phyloP scores from a whole-genome alignment of 2,329 filamentous ascomycete species.

The Samsoniella hepiali region DNA sequence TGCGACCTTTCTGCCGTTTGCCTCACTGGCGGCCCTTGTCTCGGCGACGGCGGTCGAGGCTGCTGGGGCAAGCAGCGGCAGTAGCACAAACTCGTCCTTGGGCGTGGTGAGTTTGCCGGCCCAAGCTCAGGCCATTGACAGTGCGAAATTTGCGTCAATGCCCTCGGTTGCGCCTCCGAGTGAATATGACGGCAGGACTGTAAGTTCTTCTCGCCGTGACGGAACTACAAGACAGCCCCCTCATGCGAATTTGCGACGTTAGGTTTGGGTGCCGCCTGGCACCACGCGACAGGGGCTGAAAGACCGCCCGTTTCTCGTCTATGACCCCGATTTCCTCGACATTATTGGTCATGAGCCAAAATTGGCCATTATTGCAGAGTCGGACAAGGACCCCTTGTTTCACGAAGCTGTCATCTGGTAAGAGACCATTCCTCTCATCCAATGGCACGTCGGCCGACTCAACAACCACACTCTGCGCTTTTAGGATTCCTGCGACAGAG shows the following conservation, averaged over 20 bases:
- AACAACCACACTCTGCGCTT: too few relatives aligned
- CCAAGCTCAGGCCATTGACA: not conserved
- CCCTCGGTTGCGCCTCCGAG: conserved; percentile 23
- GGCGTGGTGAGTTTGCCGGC: not conserved
- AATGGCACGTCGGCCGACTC: too few relatives aligned
- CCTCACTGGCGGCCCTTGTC: conserved; percentile 6
- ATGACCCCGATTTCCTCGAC: conserved; percentile 48
- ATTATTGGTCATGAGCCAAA: conserved; percentile 49
- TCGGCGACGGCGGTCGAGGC: not conserved
- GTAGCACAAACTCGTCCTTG: not conserved
- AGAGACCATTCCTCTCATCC: too few relatives aligned
- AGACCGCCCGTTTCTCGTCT: conserved; percentile 43
- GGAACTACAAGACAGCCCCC: too few relatives aligned
- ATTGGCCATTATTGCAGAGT: conserved; percentile 46
- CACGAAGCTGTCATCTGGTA: conserved; percentile 57
- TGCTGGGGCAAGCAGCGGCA: not conserved
- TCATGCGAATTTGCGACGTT: not conserved
- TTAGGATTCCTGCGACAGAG: conserved; percentile 37
- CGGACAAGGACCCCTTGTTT: conserved; percentile 45
- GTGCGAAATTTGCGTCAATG: not conserved
- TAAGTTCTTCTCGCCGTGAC: conserved; percentile 24
- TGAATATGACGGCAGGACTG: conserved; percentile 12
- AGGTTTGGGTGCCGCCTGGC: conserved; percentile 38
- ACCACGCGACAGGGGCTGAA: conserved; percentile 36
- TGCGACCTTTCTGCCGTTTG: conserved; percentile 3